Evolutionary conservation across 2,329 filamentous ascomycete species (phyloP), one percentile per base, ranked within the genome.

Genomic region (Colletotrichum salicis): DNA sequence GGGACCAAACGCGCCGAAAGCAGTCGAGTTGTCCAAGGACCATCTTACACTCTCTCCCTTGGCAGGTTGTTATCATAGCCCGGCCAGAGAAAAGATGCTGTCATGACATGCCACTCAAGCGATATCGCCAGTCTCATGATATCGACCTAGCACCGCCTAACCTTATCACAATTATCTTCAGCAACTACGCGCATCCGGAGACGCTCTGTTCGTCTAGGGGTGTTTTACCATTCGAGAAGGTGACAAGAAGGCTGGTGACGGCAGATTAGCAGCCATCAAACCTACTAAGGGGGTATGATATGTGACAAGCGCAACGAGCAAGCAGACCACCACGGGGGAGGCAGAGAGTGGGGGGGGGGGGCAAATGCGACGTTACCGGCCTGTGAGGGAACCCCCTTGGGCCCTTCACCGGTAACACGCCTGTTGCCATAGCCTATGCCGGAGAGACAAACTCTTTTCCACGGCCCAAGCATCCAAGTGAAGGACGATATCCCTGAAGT

Each of bases 181-280:
- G 45, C 59, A 48, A 3, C 3, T 19, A 35, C n/a, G 29, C 29
- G 45, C 13, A n/a, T 45, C 27, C 37, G 41, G 64, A 62, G 51
- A 67, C 35, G 68, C 58, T 55, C 64, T 33, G 24, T 33, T 54
- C 52, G 33, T 57, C 51, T 22, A 52, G 48, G 64, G 68, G 52
- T 52, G 52, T 35, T 60, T 56, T 45, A 35, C 59, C 31, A 54
- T 71, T 69, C 65, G 55, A 71, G 65, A 69, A 71, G 65, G 65
- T 64, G 58, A 27, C 45, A 68, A 31, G 37, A 65, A 62, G 48
- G 65, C 41, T 45, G 52, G 48, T 5, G 45, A 48, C 59, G 45
- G 65, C 60, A 69, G 70, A 69, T 71, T 64, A 71, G 59, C 65
- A 69, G 29, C 11, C 59, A 31, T 27, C 48, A 45, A 59, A 71